Conservation (phyloP, 495 filamentous ascomycete species). For the Schizothecium vesticola region DNA sequence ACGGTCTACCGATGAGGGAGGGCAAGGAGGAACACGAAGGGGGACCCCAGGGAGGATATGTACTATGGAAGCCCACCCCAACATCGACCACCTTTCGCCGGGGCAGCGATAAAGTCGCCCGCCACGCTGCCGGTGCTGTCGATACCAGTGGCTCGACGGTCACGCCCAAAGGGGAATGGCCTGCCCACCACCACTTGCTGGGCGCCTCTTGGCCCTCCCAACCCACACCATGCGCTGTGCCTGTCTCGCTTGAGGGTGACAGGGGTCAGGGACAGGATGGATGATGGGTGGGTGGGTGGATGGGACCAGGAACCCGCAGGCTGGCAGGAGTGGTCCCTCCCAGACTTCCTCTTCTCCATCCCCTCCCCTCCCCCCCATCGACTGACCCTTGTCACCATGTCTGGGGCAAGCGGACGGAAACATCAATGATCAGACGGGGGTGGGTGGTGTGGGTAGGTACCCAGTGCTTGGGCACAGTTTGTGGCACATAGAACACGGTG, state of each 20-base stretch:
- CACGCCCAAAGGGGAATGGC: conserved; percentile 12
- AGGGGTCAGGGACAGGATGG: conserved; percentile 26
- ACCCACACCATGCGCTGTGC: conserved; percentile 28
- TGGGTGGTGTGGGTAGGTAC: conserved; percentile 21
- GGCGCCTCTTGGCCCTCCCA: conserved; percentile 6
- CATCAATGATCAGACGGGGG: conserved; percentile 38
- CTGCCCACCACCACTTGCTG: conserved; percentile 7
- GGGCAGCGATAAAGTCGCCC: conserved; percentile 28
- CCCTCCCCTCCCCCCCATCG: conserved; percentile 15
- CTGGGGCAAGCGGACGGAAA: conserved; percentile 46
- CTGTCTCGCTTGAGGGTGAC: conserved; percentile 45
- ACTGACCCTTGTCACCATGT: conserved; percentile 36
- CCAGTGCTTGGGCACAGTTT: conserved; percentile 7
- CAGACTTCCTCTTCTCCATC: conserved; percentile 7
- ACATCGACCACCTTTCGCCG: conserved; percentile 27
- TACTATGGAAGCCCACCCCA: conserved; percentile 30
- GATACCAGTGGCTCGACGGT: conserved; percentile 20
- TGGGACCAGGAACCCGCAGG: conserved; percentile 27
- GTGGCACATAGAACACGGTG: neutral
- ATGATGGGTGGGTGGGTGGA: conserved; percentile 1
- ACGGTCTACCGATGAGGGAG: conserved; percentile 44
- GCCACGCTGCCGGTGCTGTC: conserved; percentile 30
- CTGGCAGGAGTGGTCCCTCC: conserved; percentile 24
- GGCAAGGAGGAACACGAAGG: conserved; percentile 38
- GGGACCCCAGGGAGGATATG: conserved; percentile 47